Evolutionary conservation across 2,329 filamentous ascomycete genomes (phyloP).

Genomic region (Colletotrichum navitas): DNA sequence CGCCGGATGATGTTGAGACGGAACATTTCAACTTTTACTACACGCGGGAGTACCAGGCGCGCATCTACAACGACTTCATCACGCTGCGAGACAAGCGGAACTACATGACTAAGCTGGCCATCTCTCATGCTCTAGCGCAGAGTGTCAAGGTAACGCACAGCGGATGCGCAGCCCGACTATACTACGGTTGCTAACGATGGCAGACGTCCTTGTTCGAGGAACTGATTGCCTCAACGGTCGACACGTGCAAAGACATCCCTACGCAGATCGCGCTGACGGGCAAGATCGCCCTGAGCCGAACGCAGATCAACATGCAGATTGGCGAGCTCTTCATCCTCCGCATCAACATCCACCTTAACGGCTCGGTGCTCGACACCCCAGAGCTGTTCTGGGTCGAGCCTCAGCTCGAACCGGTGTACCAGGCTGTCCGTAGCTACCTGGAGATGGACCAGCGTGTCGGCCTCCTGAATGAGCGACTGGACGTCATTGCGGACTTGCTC

Average conservation of each 20-base stretch:
- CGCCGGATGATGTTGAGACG: slow-evolving; percentile 89
- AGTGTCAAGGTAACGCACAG: slow-evolving; percentile 80
- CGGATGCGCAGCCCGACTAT: neutral
- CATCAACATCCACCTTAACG: slow-evolving; percentile 98
- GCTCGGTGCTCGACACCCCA: slow-evolving; percentile 94
- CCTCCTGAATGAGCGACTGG: slow-evolving; percentile 87
- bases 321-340: slow-evolving; percentile 97
- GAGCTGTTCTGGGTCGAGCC: slow-evolving; percentile 99
- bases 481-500: slow-evolving; percentile 93
- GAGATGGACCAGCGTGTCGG: slow-evolving; percentile 98
- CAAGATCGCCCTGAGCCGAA: slow-evolving; percentile 87
- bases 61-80: slow-evolving; percentile 99
- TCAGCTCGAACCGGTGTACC: slow-evolving; percentile 95
- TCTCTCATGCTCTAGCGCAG: slow-evolving; percentile 94
- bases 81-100: slow-evolving; percentile 92
- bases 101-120: slow-evolving; percentile 98
- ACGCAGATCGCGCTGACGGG: slow-evolving; percentile 93
- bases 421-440: slow-evolving; percentile 93
- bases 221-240: slow-evolving; percentile 92
- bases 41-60: slow-evolving; percentile 95
- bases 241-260: slow-evolving; percentile 92
- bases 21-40: slow-evolving; percentile 99
- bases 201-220: slow-evolving; percentile 96
- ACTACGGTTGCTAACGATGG: neutral
- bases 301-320: slow-evolving; percentile 99